Evolutionary conservation across 257 asterid genomes (phyloP).

Genomic region (Scutellaria barbata): DNA sequence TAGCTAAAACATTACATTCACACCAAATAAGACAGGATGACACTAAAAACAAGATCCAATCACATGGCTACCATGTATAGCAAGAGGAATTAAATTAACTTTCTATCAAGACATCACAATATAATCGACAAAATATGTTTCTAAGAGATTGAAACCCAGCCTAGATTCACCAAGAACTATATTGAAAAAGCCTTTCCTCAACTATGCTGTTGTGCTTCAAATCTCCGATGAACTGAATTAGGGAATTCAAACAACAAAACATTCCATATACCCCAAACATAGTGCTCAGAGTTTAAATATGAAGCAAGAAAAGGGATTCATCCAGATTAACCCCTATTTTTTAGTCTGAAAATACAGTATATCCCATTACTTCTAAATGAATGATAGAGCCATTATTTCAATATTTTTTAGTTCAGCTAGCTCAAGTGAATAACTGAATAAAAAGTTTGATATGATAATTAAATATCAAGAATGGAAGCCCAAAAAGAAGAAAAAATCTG

Average conservation of each 20-base stretch:
- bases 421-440: background rate
- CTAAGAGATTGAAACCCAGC: background rate
- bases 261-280: background rate
- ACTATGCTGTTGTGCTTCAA: slow-evolving; percentile 1
- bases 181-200: background rate
- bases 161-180: background rate
- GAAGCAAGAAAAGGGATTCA: slow-evolving; percentile 15
- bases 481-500: too few relatives aligned
- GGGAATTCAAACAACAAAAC: slow-evolving; percentile 19
- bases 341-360: background rate
- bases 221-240: background rate
- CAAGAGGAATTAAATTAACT: slow-evolving; percentile 20
- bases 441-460: background rate
- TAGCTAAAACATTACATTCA: slow-evolving; percentile 5
- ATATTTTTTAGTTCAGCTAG: background rate
- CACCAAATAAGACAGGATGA: background rate
- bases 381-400: background rate
- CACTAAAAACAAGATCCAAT: slow-evolving; percentile 24
- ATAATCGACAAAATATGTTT: background rate
- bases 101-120: slow-evolving; percentile 4
- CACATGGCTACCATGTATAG: background rate
- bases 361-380: background rate
- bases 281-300: background rate
- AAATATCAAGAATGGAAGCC: background rate
- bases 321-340: slow-evolving; percentile 7